Conservation (phyloP, 1,284 basidiomycete species). For the Austroboletus niveus region DNA sequence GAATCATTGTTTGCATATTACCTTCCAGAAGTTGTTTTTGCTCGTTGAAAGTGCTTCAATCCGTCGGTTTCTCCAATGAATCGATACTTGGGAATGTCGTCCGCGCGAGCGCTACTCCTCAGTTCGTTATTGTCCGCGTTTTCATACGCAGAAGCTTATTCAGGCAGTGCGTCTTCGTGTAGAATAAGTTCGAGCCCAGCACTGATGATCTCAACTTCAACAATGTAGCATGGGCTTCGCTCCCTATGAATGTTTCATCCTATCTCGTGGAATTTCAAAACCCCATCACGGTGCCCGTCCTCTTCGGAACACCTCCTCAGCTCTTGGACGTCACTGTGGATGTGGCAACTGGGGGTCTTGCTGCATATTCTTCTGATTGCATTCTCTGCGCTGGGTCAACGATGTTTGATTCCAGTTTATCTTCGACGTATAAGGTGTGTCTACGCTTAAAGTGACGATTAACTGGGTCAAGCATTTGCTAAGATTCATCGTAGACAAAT, state of each 20-base stretch:
- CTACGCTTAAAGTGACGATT: not conserved
- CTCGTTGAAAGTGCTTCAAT: not conserved
- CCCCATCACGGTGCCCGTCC: slow-evolving; percentile 16
- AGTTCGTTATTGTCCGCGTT: slow-evolving; percentile 2
- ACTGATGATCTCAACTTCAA: not conserved
- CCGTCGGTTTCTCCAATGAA: not conserved
- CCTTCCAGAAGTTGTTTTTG: not conserved
- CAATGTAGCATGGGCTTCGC: slow-evolving; percentile 23
- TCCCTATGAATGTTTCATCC: slow-evolving; percentile 24
- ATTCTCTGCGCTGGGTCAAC: slow-evolving; percentile 26
- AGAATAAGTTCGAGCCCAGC: not conserved
- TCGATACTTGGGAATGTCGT: not conserved
- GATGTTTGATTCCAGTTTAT: slow-evolving; percentile 23
- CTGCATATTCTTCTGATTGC: slow-evolving; percentile 23
- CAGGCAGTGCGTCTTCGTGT: slow-evolving; percentile 13
- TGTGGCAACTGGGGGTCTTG: slow-evolving; percentile 10
- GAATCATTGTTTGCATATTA: too few species aligned
- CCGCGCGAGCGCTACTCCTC: slow-evolving; percentile 1
- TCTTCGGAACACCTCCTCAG: slow-evolving; percentile 29
- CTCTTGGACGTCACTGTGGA: slow-evolving; percentile 25
- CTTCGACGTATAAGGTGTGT: slow-evolving; percentile 29
- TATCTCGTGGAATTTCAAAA: slow-evolving; percentile 13
- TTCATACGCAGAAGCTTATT: slow-evolving; percentile 11
- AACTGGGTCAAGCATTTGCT: not conserved
- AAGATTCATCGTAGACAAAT: slow-evolving; percentile 14